These are phyloP conservation scores for Clonostachys byssicola DNA, from an alignment of 2,329 filamentous ascomycete species.

Conservation along the genomic window DNA sequence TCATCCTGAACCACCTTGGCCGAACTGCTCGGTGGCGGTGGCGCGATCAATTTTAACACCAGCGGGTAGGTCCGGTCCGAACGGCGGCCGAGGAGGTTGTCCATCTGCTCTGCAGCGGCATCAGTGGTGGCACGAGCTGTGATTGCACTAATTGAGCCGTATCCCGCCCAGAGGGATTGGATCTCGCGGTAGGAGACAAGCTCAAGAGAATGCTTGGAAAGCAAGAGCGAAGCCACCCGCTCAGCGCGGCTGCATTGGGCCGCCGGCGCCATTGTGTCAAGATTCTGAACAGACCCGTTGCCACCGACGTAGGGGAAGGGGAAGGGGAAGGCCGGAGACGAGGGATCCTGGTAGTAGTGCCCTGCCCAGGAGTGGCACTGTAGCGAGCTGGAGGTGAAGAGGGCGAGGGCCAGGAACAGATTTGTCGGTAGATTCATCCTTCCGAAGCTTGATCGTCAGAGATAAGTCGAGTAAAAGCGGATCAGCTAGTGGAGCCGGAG, in stretches of 20 bases:
- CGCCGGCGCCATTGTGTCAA: neutral
- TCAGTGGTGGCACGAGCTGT: conserved; percentile 28
- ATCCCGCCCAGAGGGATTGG: conserved; percentile 46
- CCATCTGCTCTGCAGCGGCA: conserved; percentile 5
- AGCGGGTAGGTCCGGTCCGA: conserved; percentile 23
- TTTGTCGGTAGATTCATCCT: too few species aligned
- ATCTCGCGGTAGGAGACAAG: conserved; percentile 29
- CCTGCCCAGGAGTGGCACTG: too few species aligned
- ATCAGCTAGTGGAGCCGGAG: too few species aligned
- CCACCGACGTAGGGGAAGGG: neutral
- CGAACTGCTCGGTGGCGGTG: conserved; percentile 24
- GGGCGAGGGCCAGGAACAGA: too few species aligned
- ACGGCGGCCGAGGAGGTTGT: neutral
- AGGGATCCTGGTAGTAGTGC: too few species aligned
- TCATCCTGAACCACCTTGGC: conserved; percentile 30
- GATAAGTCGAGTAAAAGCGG: too few species aligned
- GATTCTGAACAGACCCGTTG: neutral
- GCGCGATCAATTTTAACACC: conserved; percentile 57
- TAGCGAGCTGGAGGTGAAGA: too few species aligned
- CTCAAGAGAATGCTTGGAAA: conserved; percentile 31
- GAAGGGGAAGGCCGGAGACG: neutral
- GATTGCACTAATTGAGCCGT: conserved; percentile 52
- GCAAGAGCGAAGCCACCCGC: conserved; percentile 30
- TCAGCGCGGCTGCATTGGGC: neutral
- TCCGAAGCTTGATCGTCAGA: too few species aligned